Base-by-base conservation (phyloP, 495 filamentous ascomycete genomes). In the Paragyromitra xinjiangensis region DNA sequence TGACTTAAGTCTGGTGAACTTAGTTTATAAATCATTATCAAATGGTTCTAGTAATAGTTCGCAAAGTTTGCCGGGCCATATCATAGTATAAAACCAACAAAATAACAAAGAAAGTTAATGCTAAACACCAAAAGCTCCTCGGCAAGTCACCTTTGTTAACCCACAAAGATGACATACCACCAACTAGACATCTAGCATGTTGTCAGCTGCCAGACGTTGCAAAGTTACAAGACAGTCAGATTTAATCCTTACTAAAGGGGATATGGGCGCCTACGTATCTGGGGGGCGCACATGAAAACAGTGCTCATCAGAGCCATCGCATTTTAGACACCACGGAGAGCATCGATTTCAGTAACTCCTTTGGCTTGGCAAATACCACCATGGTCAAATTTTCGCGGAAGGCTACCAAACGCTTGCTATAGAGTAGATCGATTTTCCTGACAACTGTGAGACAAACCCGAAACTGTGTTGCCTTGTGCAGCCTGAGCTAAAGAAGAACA, bases 141-240 rank as follows among this genome's bases (percentile, higher is more conserved):
- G 74, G 74, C 40, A 77, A 73, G 74, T 73, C 40, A 77, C 68
- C 68, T 77, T 71, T 19, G 61, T 66, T 53, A 73, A 37, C 51
- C 42, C 42, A 37, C 24, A 26, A 59, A 72, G 34, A 44, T 64
- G 48, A 44, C 59, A 59, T 77, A 69, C 74, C 74, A 73, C 74
- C 61, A 79, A 78, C 61, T 61, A 78, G 66, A 39, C 37, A 67
- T 66, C 51, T n/a, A 61, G 63, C 78, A 75, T n/a, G 66, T 72
- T 79, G 77, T 79, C 77, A 79, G 77, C 66, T 79, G 61, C 61
- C 67, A 71, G 64, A 78, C 64, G 65, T 78, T 39, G 77, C 45
- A 26, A 78, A 53, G 39, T 58, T 71, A 78, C 69, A 79, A 71
- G 75, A 78, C 74, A 78, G 29, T 45, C 50, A 42, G 73, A 67